Percentiles rank a stretch among this genome's conserved stretches.
phyloP scores from a whole-genome alignment of 352 stramenopile species.

The Peronospora tabacina region DNA sequence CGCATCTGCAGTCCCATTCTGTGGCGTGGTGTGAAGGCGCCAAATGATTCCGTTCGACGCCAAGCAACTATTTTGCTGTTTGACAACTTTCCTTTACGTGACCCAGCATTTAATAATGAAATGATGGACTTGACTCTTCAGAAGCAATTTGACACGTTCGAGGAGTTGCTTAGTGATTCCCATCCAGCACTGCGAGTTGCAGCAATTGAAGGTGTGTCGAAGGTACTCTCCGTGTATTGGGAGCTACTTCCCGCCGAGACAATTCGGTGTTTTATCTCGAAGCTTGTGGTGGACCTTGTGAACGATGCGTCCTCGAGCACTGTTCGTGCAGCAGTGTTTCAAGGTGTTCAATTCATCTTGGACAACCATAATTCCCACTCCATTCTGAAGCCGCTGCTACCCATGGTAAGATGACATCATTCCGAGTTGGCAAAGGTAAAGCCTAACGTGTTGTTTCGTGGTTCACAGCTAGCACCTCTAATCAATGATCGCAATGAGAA shows the following conservation, averaged over 20 bases:
- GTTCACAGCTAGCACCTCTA: constrained; percentile 51
- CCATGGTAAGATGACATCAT: constrained; percentile 43
- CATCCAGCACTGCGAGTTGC: constrained; percentile 70
- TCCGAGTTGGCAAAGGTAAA: not conserved
- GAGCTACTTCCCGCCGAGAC: constrained; percentile 73
- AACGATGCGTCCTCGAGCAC: constrained; percentile 67
- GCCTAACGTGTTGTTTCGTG: constrained; percentile 7
- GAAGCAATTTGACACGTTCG: constrained; percentile 80
- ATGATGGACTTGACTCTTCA: constrained; percentile 66
- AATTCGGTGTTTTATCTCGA: constrained; percentile 76
- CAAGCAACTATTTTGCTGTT: constrained; percentile 79
- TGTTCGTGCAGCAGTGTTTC: constrained; percentile 77
- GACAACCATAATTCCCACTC: constrained; percentile 83
- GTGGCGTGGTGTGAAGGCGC: constrained; percentile 76
- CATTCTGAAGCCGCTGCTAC: constrained; percentile 75
- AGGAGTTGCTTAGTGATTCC: constrained; percentile 64
- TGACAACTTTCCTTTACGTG: constrained; percentile 76
- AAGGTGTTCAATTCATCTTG: constrained; percentile 79
- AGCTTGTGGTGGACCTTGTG: constrained; percentile 73
- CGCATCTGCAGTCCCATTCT: constrained; percentile 77
- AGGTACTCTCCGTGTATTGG: constrained; percentile 81
- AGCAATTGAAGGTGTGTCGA: constrained; percentile 71
- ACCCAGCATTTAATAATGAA: constrained; percentile 69
- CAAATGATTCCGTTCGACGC: constrained; percentile 74
- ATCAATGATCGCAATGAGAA: constrained; percentile 83